A percentile compares a stretch with the other conserved stretches of the same genome.
Evolutionary conservation across 306 rosid species (phyloP).

Genomic region (Cotoneaster glaucophyllus): DNA sequence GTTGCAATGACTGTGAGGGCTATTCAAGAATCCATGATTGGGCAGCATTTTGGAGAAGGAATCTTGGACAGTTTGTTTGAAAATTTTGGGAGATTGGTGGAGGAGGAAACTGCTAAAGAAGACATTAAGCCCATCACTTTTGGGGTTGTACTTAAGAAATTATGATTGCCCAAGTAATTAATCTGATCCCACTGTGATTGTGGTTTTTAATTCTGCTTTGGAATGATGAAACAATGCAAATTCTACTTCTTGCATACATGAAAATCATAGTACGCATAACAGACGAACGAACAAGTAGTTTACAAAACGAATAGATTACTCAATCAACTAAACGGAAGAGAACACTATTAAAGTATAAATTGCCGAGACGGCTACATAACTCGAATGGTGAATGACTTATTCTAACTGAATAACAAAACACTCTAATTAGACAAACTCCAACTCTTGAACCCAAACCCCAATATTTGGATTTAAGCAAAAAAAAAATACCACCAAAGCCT

Average conservation of each 20-base stretch:
- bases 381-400: no score
- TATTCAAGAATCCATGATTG: constrained; percentile 79
- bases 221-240: not conserved
- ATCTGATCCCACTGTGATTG: not conserved
- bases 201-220: not conserved
- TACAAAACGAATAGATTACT: no score
- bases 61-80: constrained; percentile 64
- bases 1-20: constrained; percentile 79
- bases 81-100: constrained; percentile 44
- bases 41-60: constrained; percentile 63
- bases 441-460: no score
- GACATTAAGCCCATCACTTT: constrained; percentile 55
- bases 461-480: no score
- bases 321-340: no score
- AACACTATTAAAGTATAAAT: no score
- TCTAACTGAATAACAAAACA: no score
- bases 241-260: not conserved
- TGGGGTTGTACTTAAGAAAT: constrained; percentile 59
- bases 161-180: not conserved
- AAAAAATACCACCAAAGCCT: no score
- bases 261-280: no score
- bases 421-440: no score
- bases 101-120: constrained; percentile 49
- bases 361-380: no score
- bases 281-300: no score